Evolutionary conservation across 1,139 yeast species (phyloP), one percentile per base, ranked within the genome.

Genomic region (Candida albicans): DNA sequence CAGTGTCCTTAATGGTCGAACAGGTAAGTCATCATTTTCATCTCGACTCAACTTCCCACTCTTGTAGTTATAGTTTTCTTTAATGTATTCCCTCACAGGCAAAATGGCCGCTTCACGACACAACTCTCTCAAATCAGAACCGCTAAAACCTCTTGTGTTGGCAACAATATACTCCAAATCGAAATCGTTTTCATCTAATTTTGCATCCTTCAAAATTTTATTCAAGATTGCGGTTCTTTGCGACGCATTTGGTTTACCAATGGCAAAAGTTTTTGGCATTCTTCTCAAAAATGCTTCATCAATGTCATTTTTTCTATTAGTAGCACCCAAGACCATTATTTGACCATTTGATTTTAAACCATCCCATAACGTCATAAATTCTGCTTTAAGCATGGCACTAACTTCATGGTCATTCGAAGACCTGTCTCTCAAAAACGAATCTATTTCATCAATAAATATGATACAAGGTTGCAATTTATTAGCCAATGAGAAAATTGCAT

Each of bases 301-400:
- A 43, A 93, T 93, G 61, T 93, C 99, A 50, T 80, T 79, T 39
- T 93, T 91, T 53, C 99, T 74, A 61, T 93, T 93, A 1, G 99
- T 93, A 11, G 99, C 99, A 4, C 99, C 99, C 58, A 93, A 77
- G 1, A 93, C 90, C 72, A 93, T 72, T 5, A 93, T 79, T 42
- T 95, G 74, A 2, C 96, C 96, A 43, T 81, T 81, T 29, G 81
- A 70, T 12, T 84, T 78, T 39, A 93, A 71, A 0, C 99, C 99
- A 63, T 93, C 99, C 98, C 99, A 93, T 46, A 93, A 71, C 0
- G 97, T 88, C 98, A 93, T 93, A 59, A 93, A 93, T 64, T 93
- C 99, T 0, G 99, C 96, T 65, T 93, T 93, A 49, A 93, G 72
- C 79, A 87, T 84, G 1, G 97, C 89, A 37, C 96, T 90, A n/a